Evolutionary conservation across 805 yeast species (phyloP), one percentile per base, ranked within the genome.

Genomic region (Wickerhamomyces chambardii): DNA sequence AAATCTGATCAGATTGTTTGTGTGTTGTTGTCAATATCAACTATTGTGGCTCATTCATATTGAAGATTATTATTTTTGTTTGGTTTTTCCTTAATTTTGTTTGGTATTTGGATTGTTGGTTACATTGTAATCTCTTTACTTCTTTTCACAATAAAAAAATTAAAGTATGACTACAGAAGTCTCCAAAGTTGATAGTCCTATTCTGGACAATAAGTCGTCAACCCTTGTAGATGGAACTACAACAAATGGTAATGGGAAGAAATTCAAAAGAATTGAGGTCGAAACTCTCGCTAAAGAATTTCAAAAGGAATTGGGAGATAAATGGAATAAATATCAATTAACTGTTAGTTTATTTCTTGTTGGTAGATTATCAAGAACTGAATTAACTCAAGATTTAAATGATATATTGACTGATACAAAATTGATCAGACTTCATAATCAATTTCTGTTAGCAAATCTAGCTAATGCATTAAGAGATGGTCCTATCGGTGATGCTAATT

Each of bases 281-380:
- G 82, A 78, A 36, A 48, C 57, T 1, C 64, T 87, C 38, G 84
- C 89, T 50, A 67, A 72, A 27, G 85, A 82, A 36, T 75, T 92
- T 42, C 89, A 84, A 43, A 68, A 68, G 35, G 67, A 70, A 40
- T 57, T 90, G 39, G 97, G 96, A 2, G 64, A 69, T 31, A 53
- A 49, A 32, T 90, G 98, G 98, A 90, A 81, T 42, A 71, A 70
- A 39, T 90, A 90, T 56, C 89, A 94, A 42, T 82, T 78, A 37
- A 68, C 84, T 5, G 69, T 92, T 17, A 77, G 90, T 34, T 62
- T 73, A 35, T 90, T 87, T 47, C 63, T 90, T 28, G 65, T 81
- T 28, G 95, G 95, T 5, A 81, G 78, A 53, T 63, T 87, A 15
- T 81, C 95, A 10, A 68, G 95, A 33, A 56, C 58, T 16, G 98